Percentiles rank a stretch among this genome's conserved stretches.
These are phyloP conservation scores for Sugiyamaella castrensis DNA, from an alignment of 1,139 yeast species.

Conservation along the genomic window DNA sequence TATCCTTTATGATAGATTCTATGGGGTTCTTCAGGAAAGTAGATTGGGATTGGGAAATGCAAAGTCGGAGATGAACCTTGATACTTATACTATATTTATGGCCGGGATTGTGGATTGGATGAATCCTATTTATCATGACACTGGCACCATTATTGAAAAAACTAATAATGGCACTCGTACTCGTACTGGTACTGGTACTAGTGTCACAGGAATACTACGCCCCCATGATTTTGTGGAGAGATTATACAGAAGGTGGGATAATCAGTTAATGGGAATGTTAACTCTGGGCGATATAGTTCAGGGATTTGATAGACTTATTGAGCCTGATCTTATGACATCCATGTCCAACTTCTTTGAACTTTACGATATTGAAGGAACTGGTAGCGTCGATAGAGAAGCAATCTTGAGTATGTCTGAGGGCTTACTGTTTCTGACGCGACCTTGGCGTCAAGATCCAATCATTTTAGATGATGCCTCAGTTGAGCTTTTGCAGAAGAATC, in stretches of 20 bases:
- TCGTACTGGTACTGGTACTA: not conserved
- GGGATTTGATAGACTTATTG: conserved; percentile 69
- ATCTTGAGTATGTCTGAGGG: conserved; percentile 86
- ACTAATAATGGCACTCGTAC: conserved; percentile 21
- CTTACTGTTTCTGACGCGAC: conserved; percentile 71
- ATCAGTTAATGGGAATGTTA: conserved; percentile 51
- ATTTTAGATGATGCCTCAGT: conserved; percentile 28
- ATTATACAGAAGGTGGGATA: conserved; percentile 70
- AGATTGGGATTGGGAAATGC: conserved; percentile 64
- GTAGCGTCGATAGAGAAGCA: conserved; percentile 70
- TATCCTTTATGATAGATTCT: conserved; percentile 79
- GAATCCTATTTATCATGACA: conserved; percentile 33
- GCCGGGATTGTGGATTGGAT: conserved; percentile 79
- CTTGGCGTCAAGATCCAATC: conserved; percentile 43
- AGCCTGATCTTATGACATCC: conserved; percentile 72
- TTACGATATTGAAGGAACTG: conserved; percentile 61
- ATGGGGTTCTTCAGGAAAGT: conserved; percentile 70
- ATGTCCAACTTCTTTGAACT: conserved; percentile 76
- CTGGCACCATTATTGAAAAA: not conserved
- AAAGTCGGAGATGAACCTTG: conserved; percentile 62
- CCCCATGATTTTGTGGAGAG: conserved; percentile 55
- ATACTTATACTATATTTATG: conserved; percentile 70
- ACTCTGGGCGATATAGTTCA: conserved; percentile 65
- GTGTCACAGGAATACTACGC: conserved; percentile 21
- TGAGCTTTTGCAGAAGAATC: conserved; percentile 19